Evolutionary conservation across 306 rosid species (phyloP), one percentile per base, ranked within the genome.

Genomic region (Phaseolus lunatus): DNA sequence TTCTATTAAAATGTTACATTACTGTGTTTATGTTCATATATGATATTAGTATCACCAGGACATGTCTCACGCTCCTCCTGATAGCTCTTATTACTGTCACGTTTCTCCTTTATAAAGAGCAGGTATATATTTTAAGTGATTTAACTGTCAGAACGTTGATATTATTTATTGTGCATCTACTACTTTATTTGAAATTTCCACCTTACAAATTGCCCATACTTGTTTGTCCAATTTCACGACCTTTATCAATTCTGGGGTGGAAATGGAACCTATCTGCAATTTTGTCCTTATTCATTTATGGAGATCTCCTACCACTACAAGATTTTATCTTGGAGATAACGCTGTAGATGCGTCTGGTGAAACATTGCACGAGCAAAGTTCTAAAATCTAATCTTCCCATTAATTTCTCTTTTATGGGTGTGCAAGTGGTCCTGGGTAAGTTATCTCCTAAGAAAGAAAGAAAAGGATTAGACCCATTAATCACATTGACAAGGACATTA

Each of bases 261-360:
- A 81, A 70, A 63, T 73, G 72, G 37, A 81, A 70, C 77, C 74
- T 84, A 62, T 84, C 77, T 83, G 69, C 90, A 77, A 72, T 41
- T 76, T 78, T 91, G 89, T 87, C 90, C 61, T 73, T 56, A 67
- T 89, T 72, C 94, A 84, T 87, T 87, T 33, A 84, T 80, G 53
- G 83, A 63, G 78, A 57, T 70, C 68, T 78, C 74, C 78, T 67
- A 83, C 86, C 74, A 80, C 65, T 62, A 70, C 82, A 84, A 56
- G 77, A 76, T 67, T 75, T 66, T 70, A 76, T 81, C 19, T 39
- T 67, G 57, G 70, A 74, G 87, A 86, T 81, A 84, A 84, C 84
- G 83, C 56, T 84, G 73, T 56, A 72, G 64, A 77, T 83, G 76
- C 15, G 72, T 85, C 76, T 79, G 85, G 86, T 84, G 85, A 70